Base-by-base conservation (phyloP, 306 rosid species). In the apple (Malus domestica) region DNA sequence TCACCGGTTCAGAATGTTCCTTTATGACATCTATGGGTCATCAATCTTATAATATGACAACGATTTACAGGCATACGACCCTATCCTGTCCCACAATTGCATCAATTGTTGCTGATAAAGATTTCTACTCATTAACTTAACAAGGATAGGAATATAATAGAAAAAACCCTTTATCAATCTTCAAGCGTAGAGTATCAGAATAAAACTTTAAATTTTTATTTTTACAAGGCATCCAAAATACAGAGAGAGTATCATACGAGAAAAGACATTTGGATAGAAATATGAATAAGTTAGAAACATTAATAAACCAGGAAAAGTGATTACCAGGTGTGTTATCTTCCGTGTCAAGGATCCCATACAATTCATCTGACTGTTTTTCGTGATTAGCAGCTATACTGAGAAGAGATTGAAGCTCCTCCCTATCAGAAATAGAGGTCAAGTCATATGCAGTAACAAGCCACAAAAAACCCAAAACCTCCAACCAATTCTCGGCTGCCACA, bases 391-490 rank as follows among this genome's bases (percentile, higher is more conserved):
- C 42, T 10, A 67, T 70, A 65, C 8, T 16, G 25, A 85, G 65
- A 68, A 85, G 85, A 63, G 55, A 49, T 6, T 49, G 55, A 49
- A 89, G 71, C 73, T 87, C 90, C 35, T 70, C 76, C 10, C 57
- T 68, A 65, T 74, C 54, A 25, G 84, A 88, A 30, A 23, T 69
- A 46, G 85, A 81, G 35, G 77, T 71, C 79, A 89, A 59, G 40
- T 52, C 65, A 61, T 71, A 89, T 20, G 72, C 59, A 73, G 84
- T 82, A 23, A 87, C 67, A 33, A 89, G 80, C 74, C 74, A 75
- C 78, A 86, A 73, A 76, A 89, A 86, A 44, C 86, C 86, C 75
- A 87, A 66, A 10, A 83, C 88, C 65, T 83, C 93, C 75, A 81
- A 76, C n/a, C 60, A 27, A 38, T 77, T 72, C 10, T 76, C 82